Percentiles rank a stretch among this genome's conserved stretches.
These are phyloP conservation scores for Chrysanthemum seticuspe DNA, from an alignment of 129 eudicot species.

Conservation along the genomic window DNA sequence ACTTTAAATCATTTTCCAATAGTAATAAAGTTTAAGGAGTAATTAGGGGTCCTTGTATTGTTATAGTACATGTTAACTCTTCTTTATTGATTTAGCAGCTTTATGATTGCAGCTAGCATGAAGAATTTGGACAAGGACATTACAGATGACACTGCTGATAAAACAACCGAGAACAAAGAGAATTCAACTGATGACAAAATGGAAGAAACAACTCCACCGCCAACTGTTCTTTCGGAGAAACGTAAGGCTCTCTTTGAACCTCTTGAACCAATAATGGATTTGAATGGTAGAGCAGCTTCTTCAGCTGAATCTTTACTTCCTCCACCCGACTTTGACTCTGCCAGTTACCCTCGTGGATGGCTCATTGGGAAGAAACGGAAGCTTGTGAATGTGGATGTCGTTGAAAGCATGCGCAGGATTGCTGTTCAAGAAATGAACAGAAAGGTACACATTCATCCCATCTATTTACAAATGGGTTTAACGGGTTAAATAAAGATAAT, in stretches of 20 bases:
- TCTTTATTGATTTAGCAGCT: slow-evolving; percentile 25
- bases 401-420: slow-evolving; percentile 93
- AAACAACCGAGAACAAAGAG: slow-evolving; percentile 38
- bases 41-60: not conserved
- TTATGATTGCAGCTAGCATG: slow-evolving; percentile 49
- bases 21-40: not conserved
- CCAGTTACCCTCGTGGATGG: slow-evolving; percentile 92
- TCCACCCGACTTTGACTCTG: slow-evolving; percentile 92
- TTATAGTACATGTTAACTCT: not conserved
- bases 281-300: slow-evolving; percentile 62
- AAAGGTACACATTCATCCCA: slow-evolving; percentile 42
- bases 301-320: slow-evolving; percentile 85
- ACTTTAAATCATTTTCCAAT: not conserved
- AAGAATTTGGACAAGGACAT: slow-evolving; percentile 44
- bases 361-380: slow-evolving; percentile 91
- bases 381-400: slow-evolving; percentile 94
- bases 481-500: not conserved
- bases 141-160: slow-evolving; percentile 33
- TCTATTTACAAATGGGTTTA: not conserved
- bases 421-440: slow-evolving; percentile 95
- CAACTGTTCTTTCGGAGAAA: slow-evolving; percentile 63
- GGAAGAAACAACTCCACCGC: slow-evolving; percentile 45
- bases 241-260: slow-evolving; percentile 95
- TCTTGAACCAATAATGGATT: slow-evolving; percentile 60
- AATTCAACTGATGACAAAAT: slow-evolving; percentile 43